Percentiles rank a stretch among this genome's conserved stretches.
Evolutionary conservation across 768 basidiomycete genomes (phyloP).

Genomic region (Agaricus subrufescens): DNA sequence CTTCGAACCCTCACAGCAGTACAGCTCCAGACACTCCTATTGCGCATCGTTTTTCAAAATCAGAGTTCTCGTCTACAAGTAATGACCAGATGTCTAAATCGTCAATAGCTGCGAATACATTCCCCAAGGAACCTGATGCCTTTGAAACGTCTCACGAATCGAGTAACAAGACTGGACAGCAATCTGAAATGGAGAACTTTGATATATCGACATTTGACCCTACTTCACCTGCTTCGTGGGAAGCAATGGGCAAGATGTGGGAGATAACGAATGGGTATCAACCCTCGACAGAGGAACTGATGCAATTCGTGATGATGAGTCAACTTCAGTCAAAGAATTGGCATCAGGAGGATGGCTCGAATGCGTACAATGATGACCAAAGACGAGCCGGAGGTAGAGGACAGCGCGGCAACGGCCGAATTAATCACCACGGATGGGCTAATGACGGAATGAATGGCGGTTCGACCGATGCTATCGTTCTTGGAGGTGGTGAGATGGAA

Average conservation of each 20-base stretch:
- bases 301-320: slow-evolving; percentile 59
- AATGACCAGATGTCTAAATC: slow-evolving; percentile 39
- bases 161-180: slow-evolving; percentile 29
- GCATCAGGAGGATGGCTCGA: slow-evolving; percentile 11
- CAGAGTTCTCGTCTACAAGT: slow-evolving; percentile 39
- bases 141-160: slow-evolving; percentile 18
- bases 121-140: slow-evolving; percentile 43
- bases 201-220: slow-evolving; percentile 71
- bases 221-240: slow-evolving; percentile 72
- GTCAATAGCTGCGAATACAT: slow-evolving; percentile 56
- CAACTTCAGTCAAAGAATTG: slow-evolving; percentile 9
- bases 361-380: slow-evolving; percentile 12
- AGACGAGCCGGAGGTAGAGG: slow-evolving; percentile 38
- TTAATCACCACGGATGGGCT: slow-evolving; percentile 30
- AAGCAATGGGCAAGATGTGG: slow-evolving; percentile 78
- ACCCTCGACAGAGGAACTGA: slow-evolving; percentile 73
- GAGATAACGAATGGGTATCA: slow-evolving; percentile 57
- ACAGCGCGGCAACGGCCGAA: slow-evolving; percentile 46
- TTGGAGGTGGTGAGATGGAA: slow-evolving; percentile 42
- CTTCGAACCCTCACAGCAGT: slow-evolving; percentile 13
- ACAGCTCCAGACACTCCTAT: slow-evolving; percentile 29
- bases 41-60: slow-evolving; percentile 6
- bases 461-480: slow-evolving; percentile 53
- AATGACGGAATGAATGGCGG: slow-evolving; percentile 21
- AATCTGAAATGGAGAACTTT: slow-evolving; percentile 60